Evolutionary conservation across 2,329 filamentous ascomycete species (phyloP), one percentile per base, ranked within the genome.

Genomic region (Scedosporium boydii): DNA sequence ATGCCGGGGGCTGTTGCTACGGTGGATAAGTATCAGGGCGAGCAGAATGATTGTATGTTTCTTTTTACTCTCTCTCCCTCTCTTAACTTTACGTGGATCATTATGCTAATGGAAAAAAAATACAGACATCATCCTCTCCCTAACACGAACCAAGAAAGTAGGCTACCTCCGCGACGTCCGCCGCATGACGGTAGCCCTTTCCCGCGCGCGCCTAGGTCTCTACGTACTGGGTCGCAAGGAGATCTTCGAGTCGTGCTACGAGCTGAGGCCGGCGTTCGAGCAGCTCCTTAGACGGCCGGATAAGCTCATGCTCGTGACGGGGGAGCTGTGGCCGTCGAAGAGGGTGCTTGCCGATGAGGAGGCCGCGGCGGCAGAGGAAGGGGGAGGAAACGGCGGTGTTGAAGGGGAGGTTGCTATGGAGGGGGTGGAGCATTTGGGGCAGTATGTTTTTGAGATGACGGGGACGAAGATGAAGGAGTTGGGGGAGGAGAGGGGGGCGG

Each of bases 21-120:
- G 4, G 93, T 99, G 66, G 95, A 99, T 78, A 97, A 96, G 74
- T 99, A 98, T 71, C 95, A 99, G 78, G 96, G 95, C 73, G 95
- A 99, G 79, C 95, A 99, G 76, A 99, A 99, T 75, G 95, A 99
- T 71, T 98, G 91, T 95, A 82, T 82, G 89, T 85, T 62, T 46
- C 34, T 21, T 5, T n/a, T 18, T 41, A 12, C 57, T 27, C 42
- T 9, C 6, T 42, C 55, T 55, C 21, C 63, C 64, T 63, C 14
- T 67, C 59, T 65, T 60, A 51, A n/a, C 21, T 42, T 14, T 58
- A 29, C 18, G 44, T 12, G 21, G 21, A 29, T 58, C 29, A 41
- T 41, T 26, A 41, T 3, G 34, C 34, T 38, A 38, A 38, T 3
- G n/a, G n/a, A n/a, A 41, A 3, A 6, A 18, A 4, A 2, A 44